Evolutionary conservation across 2,329 filamentous ascomycete species (phyloP), one percentile per base, ranked within the genome.

Genomic region (Rasamsonia emersonii): DNA sequence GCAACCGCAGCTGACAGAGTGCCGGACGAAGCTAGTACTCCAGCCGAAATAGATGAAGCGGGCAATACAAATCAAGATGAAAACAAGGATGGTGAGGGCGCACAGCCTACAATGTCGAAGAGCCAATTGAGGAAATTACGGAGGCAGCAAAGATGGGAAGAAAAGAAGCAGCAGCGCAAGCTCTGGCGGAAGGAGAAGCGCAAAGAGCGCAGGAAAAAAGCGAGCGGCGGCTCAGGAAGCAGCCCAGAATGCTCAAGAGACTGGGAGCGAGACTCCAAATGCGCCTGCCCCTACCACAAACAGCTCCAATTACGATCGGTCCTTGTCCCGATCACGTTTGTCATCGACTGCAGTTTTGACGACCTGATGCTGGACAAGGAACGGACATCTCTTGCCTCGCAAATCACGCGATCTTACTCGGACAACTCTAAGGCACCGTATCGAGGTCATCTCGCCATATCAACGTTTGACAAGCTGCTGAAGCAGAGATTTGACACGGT

Each of bases 271-370:
- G n/a, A n/a, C n/a, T n/a, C n/a, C n/a, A n/a, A n/a, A n/a, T n/a
- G n/a, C n/a, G n/a, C n/a, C n/a, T n/a, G n/a, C n/a, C n/a, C n/a
- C n/a, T n/a, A n/a, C n/a, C 39, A 38, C 4, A 43, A 49, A 34
- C 42, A 49, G 20, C 46, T 49, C 30, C 42, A 47, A 24, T 44
- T 42, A 33, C 57, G 47, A 13, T 61, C 68, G 3, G 63, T 68
- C 29, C 73, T 77, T 35, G 71, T 93, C 0, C 86, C 88, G 2
- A 64, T 96, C 14, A 75, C 84, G 0, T 65, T 98, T 43, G 69
- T 98, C 37, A 65, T 98, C 41, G 91, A 98, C 63, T 96, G 89
- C 61, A 78, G 83, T 44, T 98, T 93, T 54, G 88, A 98, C 56
- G 68, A 82, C 24, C 73, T 88, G 51, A 98, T 98, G 91, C 71